Percentiles rank a stretch among this genome's conserved stretches.
phyloP scores from a whole-genome alignment of 371 early-diverging fungal genomes.

The Mortierella sp. region DNA sequence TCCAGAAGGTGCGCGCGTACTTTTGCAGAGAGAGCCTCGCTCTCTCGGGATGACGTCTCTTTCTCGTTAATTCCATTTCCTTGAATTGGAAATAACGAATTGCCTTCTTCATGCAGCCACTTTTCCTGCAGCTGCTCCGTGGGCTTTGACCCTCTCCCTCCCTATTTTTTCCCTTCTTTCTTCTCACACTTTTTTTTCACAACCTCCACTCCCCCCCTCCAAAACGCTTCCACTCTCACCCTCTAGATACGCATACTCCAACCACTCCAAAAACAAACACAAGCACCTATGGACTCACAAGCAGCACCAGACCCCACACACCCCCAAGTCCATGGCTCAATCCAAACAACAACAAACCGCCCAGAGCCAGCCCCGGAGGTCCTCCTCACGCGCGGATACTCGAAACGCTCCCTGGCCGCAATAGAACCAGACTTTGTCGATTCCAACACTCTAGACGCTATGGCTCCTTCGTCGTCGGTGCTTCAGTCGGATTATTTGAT shows the following conservation, averaged over 20 bases:
- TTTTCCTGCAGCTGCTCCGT: not conserved
- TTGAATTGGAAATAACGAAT: too few relatives aligned
- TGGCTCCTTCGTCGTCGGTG: constrained; percentile 43
- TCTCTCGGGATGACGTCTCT: too few relatives aligned
- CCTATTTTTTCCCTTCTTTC: not conserved
- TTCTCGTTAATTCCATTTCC: too few relatives aligned
- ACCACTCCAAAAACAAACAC: too few relatives aligned
- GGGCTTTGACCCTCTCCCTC: not conserved
- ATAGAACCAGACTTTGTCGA: constrained; percentile 46
- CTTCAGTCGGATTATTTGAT: constrained; percentile 36
- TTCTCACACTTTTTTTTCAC: not conserved
- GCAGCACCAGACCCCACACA: not conserved
- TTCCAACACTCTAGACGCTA: constrained; percentile 42
- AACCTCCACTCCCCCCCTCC: not conserved
- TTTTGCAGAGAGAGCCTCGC: not conserved
- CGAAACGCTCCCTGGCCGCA: constrained; percentile 38
- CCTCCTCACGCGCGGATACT: constrained; percentile 23
- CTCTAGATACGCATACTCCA: too few relatives aligned
- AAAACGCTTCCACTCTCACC: too few relatives aligned
- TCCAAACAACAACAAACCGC: not conserved
- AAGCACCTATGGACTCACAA: not conserved
- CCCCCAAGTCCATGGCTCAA: not conserved
- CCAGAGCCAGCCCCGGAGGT: constrained; percentile 31
- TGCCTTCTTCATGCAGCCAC: not conserved
- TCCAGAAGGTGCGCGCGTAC: not conserved